Percentiles rank a stretch among this genome's conserved stretches.
Evolutionary conservation across 2,329 filamentous ascomycete species (phyloP).

Genomic region (Penicillium thymicola): DNA sequence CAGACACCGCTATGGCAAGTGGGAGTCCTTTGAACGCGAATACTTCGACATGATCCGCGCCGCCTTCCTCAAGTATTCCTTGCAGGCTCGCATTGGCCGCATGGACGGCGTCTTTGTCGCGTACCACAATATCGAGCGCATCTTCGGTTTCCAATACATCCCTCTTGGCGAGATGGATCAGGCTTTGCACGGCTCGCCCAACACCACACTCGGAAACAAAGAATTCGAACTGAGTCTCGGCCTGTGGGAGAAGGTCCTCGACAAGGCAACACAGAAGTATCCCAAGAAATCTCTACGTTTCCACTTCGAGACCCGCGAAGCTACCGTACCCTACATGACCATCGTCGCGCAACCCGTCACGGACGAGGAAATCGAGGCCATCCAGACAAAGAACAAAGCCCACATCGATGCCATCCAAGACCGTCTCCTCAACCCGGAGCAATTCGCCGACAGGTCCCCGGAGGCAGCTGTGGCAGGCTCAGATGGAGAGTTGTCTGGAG

Average conservation of each 20-base stretch:
- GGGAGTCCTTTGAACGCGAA: conserved; percentile 90
- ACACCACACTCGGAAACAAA: conserved; percentile 67
- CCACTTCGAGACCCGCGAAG: conserved; percentile 73
- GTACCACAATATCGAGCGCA: conserved; percentile 89
- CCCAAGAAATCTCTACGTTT: conserved; percentile 73
- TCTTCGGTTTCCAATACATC: conserved; percentile 97
- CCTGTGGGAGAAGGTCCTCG: conserved; percentile 73
- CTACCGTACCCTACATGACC: conserved; percentile 68
- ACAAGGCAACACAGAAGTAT: conserved; percentile 71
- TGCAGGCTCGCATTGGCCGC: conserved; percentile 93
- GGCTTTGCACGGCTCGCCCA: conserved; percentile 75
- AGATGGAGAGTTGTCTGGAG: neutral
- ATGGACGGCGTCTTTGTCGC: conserved; percentile 99
- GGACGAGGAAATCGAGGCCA: conserved; percentile 65
- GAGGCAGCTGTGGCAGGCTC: conserved; percentile 9
- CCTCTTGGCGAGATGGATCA: conserved; percentile 81
- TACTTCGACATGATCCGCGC: conserved; percentile 96
- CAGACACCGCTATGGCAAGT: conserved; percentile 68
- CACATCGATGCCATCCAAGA: conserved; percentile 67
- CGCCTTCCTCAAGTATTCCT: conserved; percentile 92
- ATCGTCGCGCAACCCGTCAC: conserved; percentile 84
- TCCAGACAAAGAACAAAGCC: conserved; percentile 67
- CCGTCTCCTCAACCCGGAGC: conserved; percentile 37
- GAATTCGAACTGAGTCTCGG: conserved; percentile 82
- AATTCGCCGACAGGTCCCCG: conserved; percentile 8